Evolutionary conservation across 202 grass and related monocot genomes (phyloP).

Genomic region (Dendrocalamus latiflorus): DNA sequence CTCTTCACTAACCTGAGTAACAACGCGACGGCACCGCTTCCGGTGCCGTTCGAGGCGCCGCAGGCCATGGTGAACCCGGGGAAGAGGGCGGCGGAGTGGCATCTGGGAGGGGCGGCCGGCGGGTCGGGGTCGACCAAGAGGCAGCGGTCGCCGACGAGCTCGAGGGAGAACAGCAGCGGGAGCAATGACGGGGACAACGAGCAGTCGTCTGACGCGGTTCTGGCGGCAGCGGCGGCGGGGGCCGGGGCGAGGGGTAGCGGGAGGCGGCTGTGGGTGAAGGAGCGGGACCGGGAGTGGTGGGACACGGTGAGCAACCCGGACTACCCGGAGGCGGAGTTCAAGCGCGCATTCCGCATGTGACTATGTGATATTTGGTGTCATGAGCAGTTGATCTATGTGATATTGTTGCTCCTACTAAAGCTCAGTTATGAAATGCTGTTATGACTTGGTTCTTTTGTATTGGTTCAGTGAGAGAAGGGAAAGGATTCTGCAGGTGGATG

Average conservation of each 20-base stretch:
- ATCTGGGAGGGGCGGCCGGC: neutral
- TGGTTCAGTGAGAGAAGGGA: no score
- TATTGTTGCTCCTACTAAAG: no score
- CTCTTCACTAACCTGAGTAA: neutral
- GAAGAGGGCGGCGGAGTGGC: constrained; percentile 28
- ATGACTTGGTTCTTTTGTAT: no score
- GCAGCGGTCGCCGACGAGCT: constrained; percentile 27
- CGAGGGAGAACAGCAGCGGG: constrained; percentile 33
- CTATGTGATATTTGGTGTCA: no score
- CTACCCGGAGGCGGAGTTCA: constrained; percentile 63
- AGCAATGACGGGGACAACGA: neutral
- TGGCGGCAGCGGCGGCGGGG: no score
- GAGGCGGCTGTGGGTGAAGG: constrained; percentile 60
- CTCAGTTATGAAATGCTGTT: no score
- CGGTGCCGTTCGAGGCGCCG: neutral
- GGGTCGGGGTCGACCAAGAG: constrained; percentile 2
- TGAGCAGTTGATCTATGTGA: no score
- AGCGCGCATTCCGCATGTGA: constrained; percentile 70
- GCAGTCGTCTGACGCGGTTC: no score
- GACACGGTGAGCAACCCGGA: constrained; percentile 45
- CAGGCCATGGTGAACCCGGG: constrained; percentile 5
- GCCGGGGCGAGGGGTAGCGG: constrained; percentile 17
- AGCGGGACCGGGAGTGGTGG: constrained; percentile 61
- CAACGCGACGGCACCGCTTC: neutral
- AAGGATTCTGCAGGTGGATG: no score